Base-by-base conservation (phyloP, 345 rosid genomes). In the Eucalyptus regnans region DNA sequence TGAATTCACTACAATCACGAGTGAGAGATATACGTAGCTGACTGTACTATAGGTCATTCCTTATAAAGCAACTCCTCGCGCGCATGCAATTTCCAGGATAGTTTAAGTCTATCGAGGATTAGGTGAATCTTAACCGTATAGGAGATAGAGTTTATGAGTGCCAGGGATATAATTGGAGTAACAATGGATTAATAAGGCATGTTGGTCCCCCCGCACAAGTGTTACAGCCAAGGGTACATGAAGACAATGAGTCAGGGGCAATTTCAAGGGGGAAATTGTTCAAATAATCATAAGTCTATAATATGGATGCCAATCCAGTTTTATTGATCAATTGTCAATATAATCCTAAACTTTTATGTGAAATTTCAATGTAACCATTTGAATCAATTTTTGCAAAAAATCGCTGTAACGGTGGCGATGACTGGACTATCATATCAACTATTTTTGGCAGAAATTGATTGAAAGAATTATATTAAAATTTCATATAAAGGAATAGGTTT, bases 401-500 rank as follows among this genome's bases (percentile, higher is more conserved):
- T 20, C 58, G 2, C 10, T 7, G 0, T 52, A 25, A 2, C 0
- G 10, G 25, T 23, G 62, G 62, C 62, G 6, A 56, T 56, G 62
- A 56, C 1, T 56, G 0, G 29, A 56, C 29, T 56, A 25, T 13
- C 62, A 23, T 23, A 23, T 23, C 12, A 22, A 56, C 29, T 22
- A 56, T 56, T 9, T 22, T 5, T 56, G 1, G 12, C 1, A 23
- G 3, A 56, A 56, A 2, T 54, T 56, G 11, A 27, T 2, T 0
- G 1, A 56, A 56, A 56, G 12, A 25, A 56, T 22, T 56, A 56
- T 23, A 56, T 56, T 56, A 56, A 10, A 23, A 9, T 56, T 56
- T 56, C 6, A 25, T 56, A 23, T 25, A 56, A 23, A 25, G 13
- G 23, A 23, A 23, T 23, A 56, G 5, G 62, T 22, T 25, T 56